Percentiles rank a stretch among this genome's conserved stretches.
These are phyloP conservation scores for Suillus bovinus DNA, from an alignment of 768 basidiomycete genomes.

Conservation along the genomic window DNA sequence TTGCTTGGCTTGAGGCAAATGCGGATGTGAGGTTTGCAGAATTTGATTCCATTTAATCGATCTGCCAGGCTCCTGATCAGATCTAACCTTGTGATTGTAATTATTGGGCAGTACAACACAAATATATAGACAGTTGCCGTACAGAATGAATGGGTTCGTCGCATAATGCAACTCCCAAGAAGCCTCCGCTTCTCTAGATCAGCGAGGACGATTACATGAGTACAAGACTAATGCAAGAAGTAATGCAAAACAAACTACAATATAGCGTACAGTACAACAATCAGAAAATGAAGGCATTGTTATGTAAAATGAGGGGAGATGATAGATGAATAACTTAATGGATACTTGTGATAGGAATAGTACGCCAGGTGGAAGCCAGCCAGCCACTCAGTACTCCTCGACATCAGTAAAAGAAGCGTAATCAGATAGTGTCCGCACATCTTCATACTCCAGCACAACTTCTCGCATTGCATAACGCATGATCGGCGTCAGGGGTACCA, in stretches of 20 bases:
- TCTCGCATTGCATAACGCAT: slow-evolving; percentile 84
- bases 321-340: slow-evolving; percentile 5
- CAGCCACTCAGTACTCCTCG: slow-evolving; percentile 58
- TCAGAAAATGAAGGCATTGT: slow-evolving; percentile 10
- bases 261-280: slow-evolving; percentile 7
- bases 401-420: slow-evolving; percentile 72
- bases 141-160: neutral
- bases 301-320: neutral
- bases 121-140: no score
- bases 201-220: neutral
- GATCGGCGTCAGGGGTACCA: slow-evolving; percentile 77
- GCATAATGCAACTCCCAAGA: neutral
- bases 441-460: slow-evolving; percentile 81
- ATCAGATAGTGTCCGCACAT: slow-evolving; percentile 71
- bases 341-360: neutral
- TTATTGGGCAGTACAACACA: neutral
- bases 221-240: neutral
- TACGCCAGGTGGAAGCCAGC: slow-evolving; percentile 10
- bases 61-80: neutral
- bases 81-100: neutral
- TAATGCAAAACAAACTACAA: slow-evolving; percentile 15
- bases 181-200: neutral
- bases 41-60: slow-evolving; percentile 41
- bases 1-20: slow-evolving; percentile 85
- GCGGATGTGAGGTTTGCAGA: slow-evolving; percentile 91